Conservation (phyloP, 2,329 filamentous ascomycete genomes). For the Colletotrichum sp. region DNA sequence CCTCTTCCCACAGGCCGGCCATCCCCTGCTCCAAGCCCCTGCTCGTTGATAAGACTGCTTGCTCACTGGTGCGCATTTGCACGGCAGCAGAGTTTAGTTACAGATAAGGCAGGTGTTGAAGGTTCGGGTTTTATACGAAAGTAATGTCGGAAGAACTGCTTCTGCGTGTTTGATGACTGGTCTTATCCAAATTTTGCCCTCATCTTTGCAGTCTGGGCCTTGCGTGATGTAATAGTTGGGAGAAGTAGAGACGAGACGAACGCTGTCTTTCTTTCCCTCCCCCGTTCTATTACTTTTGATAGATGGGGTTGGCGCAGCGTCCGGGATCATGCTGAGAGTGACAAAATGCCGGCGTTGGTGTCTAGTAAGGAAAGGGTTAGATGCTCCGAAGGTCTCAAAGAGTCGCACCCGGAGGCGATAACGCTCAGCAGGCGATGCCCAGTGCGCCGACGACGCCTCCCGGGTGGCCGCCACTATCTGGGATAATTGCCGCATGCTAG, state of each 20-base stretch:
- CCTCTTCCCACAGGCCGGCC: neutral
- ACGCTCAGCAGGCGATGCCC: neutral
- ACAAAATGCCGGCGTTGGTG: neutral
- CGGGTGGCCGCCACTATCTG: neutral
- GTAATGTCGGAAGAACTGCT: neutral
- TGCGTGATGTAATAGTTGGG: neutral
- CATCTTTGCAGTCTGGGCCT: neutral
- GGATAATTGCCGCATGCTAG: neutral
- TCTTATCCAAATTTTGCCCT: neutral
- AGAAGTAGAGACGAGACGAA: neutral
- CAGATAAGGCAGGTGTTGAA: neutral
- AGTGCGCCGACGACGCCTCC: neutral
- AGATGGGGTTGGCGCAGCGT: neutral
- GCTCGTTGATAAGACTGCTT: neutral
- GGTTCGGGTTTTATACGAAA: neutral
- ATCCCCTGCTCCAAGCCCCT: neutral
- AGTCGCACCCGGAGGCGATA: neutral
- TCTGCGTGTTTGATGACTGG: neutral
- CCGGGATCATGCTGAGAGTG: neutral
- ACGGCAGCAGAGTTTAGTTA: neutral
- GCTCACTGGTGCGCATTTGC: neutral
- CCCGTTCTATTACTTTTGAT: neutral
- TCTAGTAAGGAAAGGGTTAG: neutral
- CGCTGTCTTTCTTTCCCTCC: neutral
- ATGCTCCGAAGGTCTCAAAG: neutral